Evolutionary conservation across 202 grass and related monocot species (phyloP), one percentile per base, ranked within the genome.

Genomic region (Schoenoplectus tabernaemontani): DNA sequence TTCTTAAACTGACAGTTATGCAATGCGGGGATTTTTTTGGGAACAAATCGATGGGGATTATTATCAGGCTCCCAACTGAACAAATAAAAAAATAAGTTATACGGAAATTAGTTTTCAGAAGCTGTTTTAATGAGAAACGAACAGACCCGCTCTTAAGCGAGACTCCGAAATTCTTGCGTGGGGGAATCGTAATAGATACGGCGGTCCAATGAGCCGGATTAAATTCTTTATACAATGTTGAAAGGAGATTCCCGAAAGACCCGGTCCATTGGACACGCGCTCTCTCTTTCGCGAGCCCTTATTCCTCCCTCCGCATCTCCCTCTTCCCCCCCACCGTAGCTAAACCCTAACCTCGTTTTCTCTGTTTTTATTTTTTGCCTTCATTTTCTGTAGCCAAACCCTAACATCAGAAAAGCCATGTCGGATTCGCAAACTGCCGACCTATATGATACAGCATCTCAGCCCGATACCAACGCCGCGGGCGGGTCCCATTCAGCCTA

Each of bases 371-470:
- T 11, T 7, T 19, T 4, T 28, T 9, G 10, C 57, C 24, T 57
- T 34, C 42, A 3, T 34, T 32, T 59, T 24, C 42, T 67, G 26
- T 81, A 3, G 10, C 66, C 81, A 58, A 82, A 78, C 54, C 75
- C 69, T 74, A 74, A 60, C 75, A 16, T 59, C 34, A 15, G 20
- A 39, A 51, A 50, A 61, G 34, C 41, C 59, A 80, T 80, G 78
- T 37, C 78, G 78, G 60, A 63, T 63, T 80, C 78, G 9, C 78
- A 80, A 47, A 16, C 84, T 9, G 85, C 57, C 3, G 88, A 99
- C 82, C 88, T 99, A 59, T 99, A 99, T 82, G 96, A 99, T 79
- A 99, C 96, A 56, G 96, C 96, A 36, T 99, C 96, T 62, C 96
- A 99, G 82, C 96, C 96, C 32, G 96, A 99, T 81, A 78, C 85